Evolutionary conservation across 2,329 filamentous ascomycete genomes (phyloP).

Genomic region (Saccharata proteae): DNA sequence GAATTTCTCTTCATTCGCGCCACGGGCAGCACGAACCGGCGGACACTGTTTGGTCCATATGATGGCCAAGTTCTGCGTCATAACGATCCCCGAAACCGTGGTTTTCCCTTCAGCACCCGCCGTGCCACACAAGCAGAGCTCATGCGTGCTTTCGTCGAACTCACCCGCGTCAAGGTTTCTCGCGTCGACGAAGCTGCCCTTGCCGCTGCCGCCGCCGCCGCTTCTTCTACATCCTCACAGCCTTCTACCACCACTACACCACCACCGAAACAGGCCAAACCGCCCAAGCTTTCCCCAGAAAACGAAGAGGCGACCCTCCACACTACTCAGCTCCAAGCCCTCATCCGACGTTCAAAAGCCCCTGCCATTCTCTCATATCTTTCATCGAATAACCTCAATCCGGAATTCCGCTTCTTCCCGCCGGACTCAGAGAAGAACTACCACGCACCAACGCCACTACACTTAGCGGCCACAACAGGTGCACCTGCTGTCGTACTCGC

Average conservation of each 20-base stretch:
- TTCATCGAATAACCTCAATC: constrained; percentile 56
- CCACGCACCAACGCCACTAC: constrained; percentile 72
- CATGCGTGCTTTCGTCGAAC: constrained; percentile 86
- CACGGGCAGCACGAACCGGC: constrained; percentile 72
- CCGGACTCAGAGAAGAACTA: constrained; percentile 47
- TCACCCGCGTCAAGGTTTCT: constrained; percentile 78
- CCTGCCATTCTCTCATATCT: constrained; percentile 80
- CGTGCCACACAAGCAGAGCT: constrained; percentile 88
- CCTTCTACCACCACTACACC: constrained; percentile 15
- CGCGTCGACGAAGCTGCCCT: constrained; percentile 59
- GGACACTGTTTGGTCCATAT: constrained; percentile 82
- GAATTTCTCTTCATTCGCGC: constrained; percentile 83
- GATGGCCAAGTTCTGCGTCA: constrained; percentile 72
- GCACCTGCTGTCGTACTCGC: constrained; percentile 64
- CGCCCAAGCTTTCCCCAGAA: constrained; percentile 59
- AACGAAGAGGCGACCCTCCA: constrained; percentile 74
- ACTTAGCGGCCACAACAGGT: constrained; percentile 74
- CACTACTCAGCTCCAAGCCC: constrained; percentile 75
- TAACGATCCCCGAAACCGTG: constrained; percentile 68
- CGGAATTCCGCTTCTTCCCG: constrained; percentile 67
- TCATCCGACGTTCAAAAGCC: constrained; percentile 81
- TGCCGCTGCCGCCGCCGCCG: constrained; percentile 34
- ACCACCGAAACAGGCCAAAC: constrained; percentile 36
- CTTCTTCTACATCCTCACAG: constrained; percentile 22
- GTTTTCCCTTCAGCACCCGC: constrained; percentile 87